Evolutionary conservation across 1,284 basidiomycete species (phyloP).

Genomic region (Apiotrichum mycotoxinovorans): DNA sequence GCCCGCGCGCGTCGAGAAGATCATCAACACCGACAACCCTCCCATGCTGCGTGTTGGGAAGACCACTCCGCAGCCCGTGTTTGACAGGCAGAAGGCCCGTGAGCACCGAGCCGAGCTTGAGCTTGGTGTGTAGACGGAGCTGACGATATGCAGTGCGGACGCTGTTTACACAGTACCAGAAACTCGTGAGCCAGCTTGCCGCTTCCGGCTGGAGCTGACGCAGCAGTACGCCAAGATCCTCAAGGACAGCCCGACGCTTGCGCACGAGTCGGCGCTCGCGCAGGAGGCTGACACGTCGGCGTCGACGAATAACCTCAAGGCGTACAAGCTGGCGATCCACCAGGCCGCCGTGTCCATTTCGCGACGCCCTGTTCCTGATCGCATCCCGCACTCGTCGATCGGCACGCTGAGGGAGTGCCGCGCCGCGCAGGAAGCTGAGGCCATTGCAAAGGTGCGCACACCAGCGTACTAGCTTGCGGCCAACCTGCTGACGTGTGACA

Average conservation of each 20-base stretch:
- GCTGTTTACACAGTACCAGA: slow-evolving; percentile 37
- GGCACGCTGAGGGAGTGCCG: slow-evolving; percentile 71
- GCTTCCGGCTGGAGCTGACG: not conserved
- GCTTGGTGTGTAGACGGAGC: no score
- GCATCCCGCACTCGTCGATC: slow-evolving; percentile 65
- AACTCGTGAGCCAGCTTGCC: slow-evolving; percentile 29
- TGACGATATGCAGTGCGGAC: slow-evolving; percentile 26
- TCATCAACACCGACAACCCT: not conserved
- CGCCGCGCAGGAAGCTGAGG: slow-evolving; percentile 59
- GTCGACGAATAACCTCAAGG: slow-evolving; percentile 31
- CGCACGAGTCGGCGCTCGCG: slow-evolving; percentile 31
- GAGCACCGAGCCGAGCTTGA: slow-evolving; percentile 6
- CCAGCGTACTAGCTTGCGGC: no score
- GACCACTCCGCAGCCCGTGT: slow-evolving; percentile 32
- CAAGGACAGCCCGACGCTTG: slow-evolving; percentile 30
- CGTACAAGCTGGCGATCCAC: slow-evolving; percentile 47
- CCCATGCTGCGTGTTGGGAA: slow-evolving; percentile 24
- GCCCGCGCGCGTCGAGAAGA: not conserved
- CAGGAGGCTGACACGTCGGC: slow-evolving; percentile 43
- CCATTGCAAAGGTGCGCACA: slow-evolving; percentile 53
- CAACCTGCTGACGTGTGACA: no score
- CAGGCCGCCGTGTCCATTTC: slow-evolving; percentile 46
- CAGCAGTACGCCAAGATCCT: slow-evolving; percentile 36
- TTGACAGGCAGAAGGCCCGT: slow-evolving; percentile 42
- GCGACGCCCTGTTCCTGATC: slow-evolving; percentile 63